phyloP scores from a whole-genome alignment of 495 filamentous ascomycete genomes.

The Aspergillus nidulans region DNA sequence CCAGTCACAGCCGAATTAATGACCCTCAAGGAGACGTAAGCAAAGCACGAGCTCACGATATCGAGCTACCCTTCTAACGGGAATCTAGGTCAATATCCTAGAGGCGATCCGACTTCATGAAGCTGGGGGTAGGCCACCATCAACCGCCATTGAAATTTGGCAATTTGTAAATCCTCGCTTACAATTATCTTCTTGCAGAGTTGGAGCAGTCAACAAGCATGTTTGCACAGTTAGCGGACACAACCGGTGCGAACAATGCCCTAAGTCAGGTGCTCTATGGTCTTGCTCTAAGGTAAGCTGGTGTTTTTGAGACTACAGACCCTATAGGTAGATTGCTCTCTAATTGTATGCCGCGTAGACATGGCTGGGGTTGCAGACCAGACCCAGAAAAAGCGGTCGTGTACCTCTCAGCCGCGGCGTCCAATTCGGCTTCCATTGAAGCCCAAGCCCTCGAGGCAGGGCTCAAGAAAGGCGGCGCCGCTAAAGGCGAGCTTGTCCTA shows the following conservation, averaged over 20 bases:
- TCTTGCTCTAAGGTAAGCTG: conserved; percentile 73
- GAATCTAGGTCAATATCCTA: conserved; percentile 72
- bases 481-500: conserved; percentile 96
- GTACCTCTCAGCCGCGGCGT: conserved; percentile 85
- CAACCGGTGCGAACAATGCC: conserved; percentile 80
- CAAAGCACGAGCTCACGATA: neutral
- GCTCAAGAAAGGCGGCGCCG: conserved; percentile 86
- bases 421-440: conserved; percentile 84
- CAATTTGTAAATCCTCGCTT: neutral
- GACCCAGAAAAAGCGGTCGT: conserved; percentile 68
- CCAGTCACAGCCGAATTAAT: conserved; percentile 30
- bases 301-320: neutral
- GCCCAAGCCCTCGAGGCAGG: conserved; percentile 76
- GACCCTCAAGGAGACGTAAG: conserved; percentile 44
- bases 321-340: neutral
- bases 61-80: neutral
- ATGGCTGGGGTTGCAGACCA: conserved; percentile 86
- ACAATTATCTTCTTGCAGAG: conserved; percentile 24
- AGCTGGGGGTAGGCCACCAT: conserved; percentile 53
- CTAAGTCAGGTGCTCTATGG: conserved; percentile 95
- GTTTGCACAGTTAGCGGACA: conserved; percentile 85
- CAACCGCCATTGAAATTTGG: neutral
- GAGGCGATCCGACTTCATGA: conserved; percentile 96
- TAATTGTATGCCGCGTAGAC: conserved; percentile 45
- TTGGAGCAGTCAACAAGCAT: conserved; percentile 73